Conservation (phyloP, 2,329 filamentous ascomycete genomes). For the Exophiala mesophila region DNA sequence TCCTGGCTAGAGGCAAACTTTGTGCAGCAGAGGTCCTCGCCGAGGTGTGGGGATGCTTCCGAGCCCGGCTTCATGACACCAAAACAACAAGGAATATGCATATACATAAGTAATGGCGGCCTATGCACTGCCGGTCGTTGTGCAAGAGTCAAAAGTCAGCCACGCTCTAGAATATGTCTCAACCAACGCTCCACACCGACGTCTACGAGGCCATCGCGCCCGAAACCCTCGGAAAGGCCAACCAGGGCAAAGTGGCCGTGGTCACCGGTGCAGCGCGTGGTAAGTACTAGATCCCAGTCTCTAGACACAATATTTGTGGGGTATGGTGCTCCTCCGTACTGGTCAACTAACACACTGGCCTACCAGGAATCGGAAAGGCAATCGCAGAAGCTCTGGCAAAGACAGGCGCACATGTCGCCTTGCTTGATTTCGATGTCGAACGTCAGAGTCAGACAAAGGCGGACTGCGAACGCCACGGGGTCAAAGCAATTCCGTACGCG, state of each 20-base stretch:
- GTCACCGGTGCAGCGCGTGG: conserved; percentile 5
- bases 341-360: too few relatives aligned
- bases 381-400: conserved; percentile 4
- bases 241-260: conserved; percentile 4
- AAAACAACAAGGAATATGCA: background rate
- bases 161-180: background rate
- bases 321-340: too few relatives aligned
- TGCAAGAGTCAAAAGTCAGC: too few relatives aligned
- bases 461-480: background rate
- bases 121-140: too few relatives aligned
- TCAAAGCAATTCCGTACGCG: background rate
- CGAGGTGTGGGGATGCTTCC: too few relatives aligned
- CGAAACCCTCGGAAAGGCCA: background rate
- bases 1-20: too few relatives aligned
- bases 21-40: too few relatives aligned
- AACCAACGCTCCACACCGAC: background rate
- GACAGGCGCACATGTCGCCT: conserved; percentile 2
- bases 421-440: conserved; percentile 3
- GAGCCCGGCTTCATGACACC: too few relatives aligned
- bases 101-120: background rate
- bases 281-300: background rate
- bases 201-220: background rate
- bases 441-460: background rate
- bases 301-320: too few relatives aligned
- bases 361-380: conserved; percentile 2